These are phyloP conservation scores for Hypomyces rosellus DNA, from an alignment of 2,329 filamentous ascomycete genomes.

Conservation along the genomic window DNA sequence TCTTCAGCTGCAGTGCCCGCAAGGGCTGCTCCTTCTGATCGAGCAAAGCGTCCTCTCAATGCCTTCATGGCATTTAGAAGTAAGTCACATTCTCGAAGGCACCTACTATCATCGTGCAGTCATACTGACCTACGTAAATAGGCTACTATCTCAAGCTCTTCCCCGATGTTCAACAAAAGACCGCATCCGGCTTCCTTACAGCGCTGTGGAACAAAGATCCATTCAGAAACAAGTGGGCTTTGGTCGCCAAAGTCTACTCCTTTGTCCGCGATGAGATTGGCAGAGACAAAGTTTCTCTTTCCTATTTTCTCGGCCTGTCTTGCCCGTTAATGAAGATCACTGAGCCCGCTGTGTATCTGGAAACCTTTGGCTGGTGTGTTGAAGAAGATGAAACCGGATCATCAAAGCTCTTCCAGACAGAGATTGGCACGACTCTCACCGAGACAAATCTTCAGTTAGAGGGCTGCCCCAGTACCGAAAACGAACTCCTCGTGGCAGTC, in stretches of 20 bases:
- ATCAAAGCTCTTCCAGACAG: conserved; percentile 14
- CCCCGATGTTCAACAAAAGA: conserved; percentile 42
- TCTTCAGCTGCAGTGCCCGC: background rate
- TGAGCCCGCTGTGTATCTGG: conserved; percentile 38
- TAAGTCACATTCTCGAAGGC: conserved; percentile 11
- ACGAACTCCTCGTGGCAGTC: conserved; percentile 21
- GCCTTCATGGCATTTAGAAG: conserved; percentile 29
- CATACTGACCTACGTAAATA: conserved; percentile 18
- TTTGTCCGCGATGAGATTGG: conserved; percentile 44
- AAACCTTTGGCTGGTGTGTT: conserved; percentile 40
- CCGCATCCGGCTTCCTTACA: conserved; percentile 43
- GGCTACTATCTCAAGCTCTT: conserved; percentile 43
- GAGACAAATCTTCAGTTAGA: conserved; percentile 2
- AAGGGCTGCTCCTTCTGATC: conserved; percentile 2
- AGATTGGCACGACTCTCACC: conserved; percentile 1
- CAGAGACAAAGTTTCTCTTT: conserved; percentile 38
- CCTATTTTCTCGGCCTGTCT: conserved; percentile 39
- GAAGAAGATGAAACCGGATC: conserved; percentile 21
- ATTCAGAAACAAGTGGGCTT: conserved; percentile 44
- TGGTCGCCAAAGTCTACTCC: conserved; percentile 51
- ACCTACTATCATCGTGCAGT: background rate
- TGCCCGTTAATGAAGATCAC: conserved; percentile 42
- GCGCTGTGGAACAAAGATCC: conserved; percentile 44
- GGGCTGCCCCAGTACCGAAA: conserved; percentile 20
- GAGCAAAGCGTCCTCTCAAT: conserved; percentile 24